Evolutionary conservation across 129 eudicot genomes (phyloP).

Genomic region (Oenanthe sinensis): DNA sequence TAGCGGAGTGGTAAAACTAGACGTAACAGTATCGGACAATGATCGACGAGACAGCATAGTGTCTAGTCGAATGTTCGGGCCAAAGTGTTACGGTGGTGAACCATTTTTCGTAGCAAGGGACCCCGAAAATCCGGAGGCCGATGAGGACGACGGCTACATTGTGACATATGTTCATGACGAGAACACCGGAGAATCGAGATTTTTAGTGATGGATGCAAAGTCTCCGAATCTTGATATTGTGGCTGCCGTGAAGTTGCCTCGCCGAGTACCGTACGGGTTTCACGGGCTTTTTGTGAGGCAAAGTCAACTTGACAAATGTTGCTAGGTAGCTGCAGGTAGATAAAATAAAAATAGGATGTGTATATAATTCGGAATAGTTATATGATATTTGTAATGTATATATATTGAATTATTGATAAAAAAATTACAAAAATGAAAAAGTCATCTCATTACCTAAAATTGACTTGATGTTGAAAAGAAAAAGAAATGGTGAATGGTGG

Average conservation of each 20-base stretch:
- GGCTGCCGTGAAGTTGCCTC: conserved; percentile 37
- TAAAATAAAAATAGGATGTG: neutral
- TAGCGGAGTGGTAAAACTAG: conserved; percentile 37
- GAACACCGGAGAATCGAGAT: conserved; percentile 29
- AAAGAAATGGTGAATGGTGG: no score
- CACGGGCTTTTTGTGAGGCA: conserved; percentile 37
- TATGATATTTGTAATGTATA: no score
- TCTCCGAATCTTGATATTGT: conserved; percentile 33
- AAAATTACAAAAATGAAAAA: no score
- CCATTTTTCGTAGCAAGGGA: conserved; percentile 40
- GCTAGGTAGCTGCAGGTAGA: neutral
- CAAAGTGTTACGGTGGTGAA: conserved; percentile 46
- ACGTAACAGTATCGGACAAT: conserved; percentile 11
- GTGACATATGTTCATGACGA: conserved; percentile 30
- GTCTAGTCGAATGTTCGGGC: conserved; percentile 30
- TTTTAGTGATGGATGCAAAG: conserved; percentile 46
- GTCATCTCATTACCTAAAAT: no score
- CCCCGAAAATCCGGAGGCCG: conserved; percentile 23
- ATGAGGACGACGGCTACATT: conserved; percentile 44
- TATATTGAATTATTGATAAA: no score
- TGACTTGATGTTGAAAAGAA: no score
- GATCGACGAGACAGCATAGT: conserved; percentile 23
- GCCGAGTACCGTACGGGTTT: conserved; percentile 44
- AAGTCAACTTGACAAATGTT: conserved; percentile 13
- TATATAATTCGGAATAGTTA: no score